Base-by-base conservation (phyloP, 1,139 yeast genomes). In the Suzukiozyma palmioleophila region DNA sequence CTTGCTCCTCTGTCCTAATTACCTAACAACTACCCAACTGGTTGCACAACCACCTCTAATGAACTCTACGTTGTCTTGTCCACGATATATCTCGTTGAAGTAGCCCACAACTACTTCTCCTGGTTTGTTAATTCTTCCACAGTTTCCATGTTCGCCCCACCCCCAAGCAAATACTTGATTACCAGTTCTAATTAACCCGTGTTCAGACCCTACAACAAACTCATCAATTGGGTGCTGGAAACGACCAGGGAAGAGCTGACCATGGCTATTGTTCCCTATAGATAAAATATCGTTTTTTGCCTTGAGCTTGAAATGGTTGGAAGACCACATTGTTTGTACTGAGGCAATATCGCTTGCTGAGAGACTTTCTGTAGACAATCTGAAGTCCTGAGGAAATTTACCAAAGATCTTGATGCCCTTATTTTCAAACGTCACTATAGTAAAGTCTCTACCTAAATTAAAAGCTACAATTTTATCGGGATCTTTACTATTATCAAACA, bases 61-160 rank as follows among this genome's bases (percentile, higher is more conserved):
- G 6, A 51, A 48, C 2, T 56, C 52, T 1, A 72, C 63, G 33
- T 39, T 32, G 14, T 34, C 22, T n/a, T 41, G 37, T 2, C 48
- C 56, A 3, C 47, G 37, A 49, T 70, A 72, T n/a, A 78, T 36
- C 14, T 38, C 40, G 43, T 73, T 76, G 27, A 73, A 47, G 35
- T 61, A 55, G 42, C 59, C 59, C 43, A 69, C 75, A 0, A 69
- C 62, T 3, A 67, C 73, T 4, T 55, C 54, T 5, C 52, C 58
- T 1, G 46, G 51, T 13, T 40, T 45, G 10, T 46, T 47, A 12
- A 53, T 35, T 2, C 35, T 47, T 0, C 97, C 97, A 61, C 97
- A 90, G 55, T 92, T 92, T 0, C 98, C 97, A 56, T 92, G 98
- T 56, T 92, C 98, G 21, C 97, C 97, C 98, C 98, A 92, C 0